These are phyloP conservation scores for Ustilago loliicola DNA, from an alignment of 1,284 basidiomycete species.

Conservation along the genomic window DNA sequence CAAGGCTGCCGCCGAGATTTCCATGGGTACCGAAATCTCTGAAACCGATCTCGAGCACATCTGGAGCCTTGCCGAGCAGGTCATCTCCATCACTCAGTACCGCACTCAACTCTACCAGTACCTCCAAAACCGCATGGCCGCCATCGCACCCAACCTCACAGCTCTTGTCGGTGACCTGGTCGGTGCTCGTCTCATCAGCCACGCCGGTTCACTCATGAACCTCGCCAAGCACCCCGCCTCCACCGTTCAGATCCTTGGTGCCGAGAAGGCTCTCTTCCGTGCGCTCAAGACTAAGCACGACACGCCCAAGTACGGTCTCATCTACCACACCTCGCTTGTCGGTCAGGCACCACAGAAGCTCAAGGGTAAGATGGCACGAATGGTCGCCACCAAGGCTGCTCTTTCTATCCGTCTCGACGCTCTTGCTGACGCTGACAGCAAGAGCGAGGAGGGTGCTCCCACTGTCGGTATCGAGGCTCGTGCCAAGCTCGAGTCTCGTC, in stretches of 20 bases:
- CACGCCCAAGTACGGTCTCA: conserved; percentile 97
- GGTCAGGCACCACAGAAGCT: conserved; percentile 97
- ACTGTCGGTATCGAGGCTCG: conserved; percentile 93
- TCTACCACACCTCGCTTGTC: conserved; percentile 89
- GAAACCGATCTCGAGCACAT: conserved; percentile 95
- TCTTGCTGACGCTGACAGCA: conserved; percentile 89
- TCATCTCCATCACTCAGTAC: conserved; percentile 94
- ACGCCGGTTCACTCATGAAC: conserved; percentile 93
- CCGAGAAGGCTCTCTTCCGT: conserved; percentile 97
- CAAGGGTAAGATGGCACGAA: conserved; percentile 99
- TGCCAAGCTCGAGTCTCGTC: conserved; percentile 91
- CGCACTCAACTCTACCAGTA: conserved; percentile 93
- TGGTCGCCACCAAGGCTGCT: conserved; percentile 93
- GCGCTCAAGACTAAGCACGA: conserved; percentile 99
- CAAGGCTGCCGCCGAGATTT: conserved; percentile 92
- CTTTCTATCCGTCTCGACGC: conserved; percentile 97
- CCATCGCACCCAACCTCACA: conserved; percentile 96
- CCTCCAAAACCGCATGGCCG: conserved; percentile 95
- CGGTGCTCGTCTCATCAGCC: conserved; percentile 93
- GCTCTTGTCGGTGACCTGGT: conserved; percentile 96
- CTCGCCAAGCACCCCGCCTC: conserved; percentile 97
- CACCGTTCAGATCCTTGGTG: conserved; percentile 97
- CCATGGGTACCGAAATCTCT: conserved; percentile 99
- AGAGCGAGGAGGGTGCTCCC: conserved; percentile 82
- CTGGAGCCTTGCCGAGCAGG: conserved; percentile 93